phyloP scores from a whole-genome alignment of 208 protist species.

The Tritrichomonas foetus region DNA sequence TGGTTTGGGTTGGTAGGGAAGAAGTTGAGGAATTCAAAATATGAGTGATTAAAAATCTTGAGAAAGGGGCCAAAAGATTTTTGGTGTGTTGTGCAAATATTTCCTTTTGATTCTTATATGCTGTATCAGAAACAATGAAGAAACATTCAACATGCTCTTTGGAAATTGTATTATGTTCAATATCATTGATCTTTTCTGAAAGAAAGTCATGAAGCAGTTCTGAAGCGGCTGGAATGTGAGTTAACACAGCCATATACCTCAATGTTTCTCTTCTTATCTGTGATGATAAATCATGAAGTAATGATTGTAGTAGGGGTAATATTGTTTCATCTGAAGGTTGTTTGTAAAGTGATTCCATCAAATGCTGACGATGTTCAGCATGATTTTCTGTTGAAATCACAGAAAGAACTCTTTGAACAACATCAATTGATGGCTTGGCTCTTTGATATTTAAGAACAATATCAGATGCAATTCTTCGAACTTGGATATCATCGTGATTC shows the following conservation, averaged over 20 bases:
- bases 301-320: neutral
- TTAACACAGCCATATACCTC: neutral
- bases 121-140: neutral
- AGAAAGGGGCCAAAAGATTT: neutral
- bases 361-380: too few relatives aligned
- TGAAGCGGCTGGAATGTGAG: neutral
- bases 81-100: neutral
- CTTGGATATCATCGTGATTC: neutral
- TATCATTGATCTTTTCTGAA: neutral
- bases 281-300: neutral
- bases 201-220: neutral
- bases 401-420: neutral
- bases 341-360: neutral
- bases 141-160: slow-evolving; percentile 23
- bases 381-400: neutral
- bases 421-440: neutral
- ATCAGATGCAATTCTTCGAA: neutral
- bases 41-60: neutral
- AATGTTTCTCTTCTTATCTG: neutral
- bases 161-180: neutral
- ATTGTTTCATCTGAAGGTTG: neutral
- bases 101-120: neutral
- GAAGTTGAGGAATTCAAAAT: neutral
- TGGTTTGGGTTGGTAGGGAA: neutral
- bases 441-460: neutral